Base-by-base conservation (phyloP, 2,329 filamentous ascomycete genomes). In the Alternaria sp. region DNA sequence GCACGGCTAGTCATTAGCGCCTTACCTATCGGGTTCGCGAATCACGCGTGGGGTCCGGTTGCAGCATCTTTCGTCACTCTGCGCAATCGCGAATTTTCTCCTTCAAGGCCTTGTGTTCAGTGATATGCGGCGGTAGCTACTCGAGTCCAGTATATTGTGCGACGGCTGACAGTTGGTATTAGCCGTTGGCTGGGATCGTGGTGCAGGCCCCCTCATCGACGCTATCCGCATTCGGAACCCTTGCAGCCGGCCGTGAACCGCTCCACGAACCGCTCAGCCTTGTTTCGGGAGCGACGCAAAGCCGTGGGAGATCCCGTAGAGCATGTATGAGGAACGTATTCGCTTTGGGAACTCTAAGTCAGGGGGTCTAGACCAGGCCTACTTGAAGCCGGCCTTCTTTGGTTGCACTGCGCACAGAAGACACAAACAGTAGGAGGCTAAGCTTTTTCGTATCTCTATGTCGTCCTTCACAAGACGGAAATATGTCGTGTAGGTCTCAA, bases 1-100 rank as follows among this genome's bases (percentile, higher is more conserved):
- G 61, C 51, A 54, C 61, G 58, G 50, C 57, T 63, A 56, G 36
- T 44, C 50, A 28, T 52, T 65, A 67, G 67, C 65, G 63, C 59
- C 52, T 49, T 60, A 49, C 23, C 40, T 50, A 56, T 40, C 55
- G 46, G 52, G 51, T 25, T 57, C 55, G 65, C 56, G 56, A 57
- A 67, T 60, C 57, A 62, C 54, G 56, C 52, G 62, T 69, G 62
- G 67, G 62, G 61, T 62, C 36, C 54, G 17, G 57, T 53, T 45
- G 8, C 53, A 59, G 32, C 55, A 51, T 43, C 15, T 25, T 58
- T 45, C 44, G 17, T 6, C 19, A 28, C 15, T 25, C 23, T 45
- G 32, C 40, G 21, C 44, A 32, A 36, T 55, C 52, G 26, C 26
- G 36, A 15, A 40, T 15, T 61, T 4, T 21, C 49, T 40, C 4